Conservation (phyloP, 2,329 filamentous ascomycete genomes). For the Penicillium sp. region DNA sequence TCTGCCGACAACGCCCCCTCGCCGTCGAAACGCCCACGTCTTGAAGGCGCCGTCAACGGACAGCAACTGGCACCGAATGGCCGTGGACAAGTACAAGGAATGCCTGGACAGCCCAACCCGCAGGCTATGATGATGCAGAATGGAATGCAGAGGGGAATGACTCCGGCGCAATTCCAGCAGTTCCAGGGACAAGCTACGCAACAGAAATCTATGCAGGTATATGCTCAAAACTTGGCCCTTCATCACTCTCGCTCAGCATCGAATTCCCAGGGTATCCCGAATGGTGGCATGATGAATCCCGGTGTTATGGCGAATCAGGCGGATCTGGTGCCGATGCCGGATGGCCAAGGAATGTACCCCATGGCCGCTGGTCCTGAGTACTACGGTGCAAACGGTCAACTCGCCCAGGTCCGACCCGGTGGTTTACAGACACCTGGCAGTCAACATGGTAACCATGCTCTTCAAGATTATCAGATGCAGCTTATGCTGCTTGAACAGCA, state of each 20-base stretch:
- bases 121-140: slow-evolving; percentile 56
- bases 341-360: slow-evolving; percentile 50
- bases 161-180: slow-evolving; percentile 70
- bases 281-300: slow-evolving; percentile 64
- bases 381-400: slow-evolving; percentile 57
- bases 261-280: slow-evolving; percentile 76
- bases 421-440: slow-evolving; percentile 42
- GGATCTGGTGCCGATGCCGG: slow-evolving; percentile 77
- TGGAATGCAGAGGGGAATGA: slow-evolving; percentile 72
- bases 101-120: slow-evolving; percentile 65
- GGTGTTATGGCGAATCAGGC: slow-evolving; percentile 70
- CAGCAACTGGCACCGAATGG: slow-evolving; percentile 77
- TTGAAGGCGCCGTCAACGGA: slow-evolving; percentile 73
- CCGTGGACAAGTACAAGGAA: slow-evolving; percentile 64
- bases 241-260: slow-evolving; percentile 74
- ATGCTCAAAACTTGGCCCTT: slow-evolving; percentile 78
- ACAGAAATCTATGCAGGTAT: slow-evolving; percentile 82
- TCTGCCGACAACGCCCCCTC: slow-evolving; percentile 86
- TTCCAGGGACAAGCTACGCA: slow-evolving; percentile 63
- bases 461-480: slow-evolving; percentile 70
- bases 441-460: slow-evolving; percentile 57
- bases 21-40: slow-evolving; percentile 82
- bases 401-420: slow-evolving; percentile 46
- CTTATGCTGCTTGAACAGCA: slow-evolving; percentile 67
- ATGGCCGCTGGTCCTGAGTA: slow-evolving; percentile 50